Base-by-base conservation (phyloP, 257 asterid species). In the Solanum tarapatanum region DNA sequence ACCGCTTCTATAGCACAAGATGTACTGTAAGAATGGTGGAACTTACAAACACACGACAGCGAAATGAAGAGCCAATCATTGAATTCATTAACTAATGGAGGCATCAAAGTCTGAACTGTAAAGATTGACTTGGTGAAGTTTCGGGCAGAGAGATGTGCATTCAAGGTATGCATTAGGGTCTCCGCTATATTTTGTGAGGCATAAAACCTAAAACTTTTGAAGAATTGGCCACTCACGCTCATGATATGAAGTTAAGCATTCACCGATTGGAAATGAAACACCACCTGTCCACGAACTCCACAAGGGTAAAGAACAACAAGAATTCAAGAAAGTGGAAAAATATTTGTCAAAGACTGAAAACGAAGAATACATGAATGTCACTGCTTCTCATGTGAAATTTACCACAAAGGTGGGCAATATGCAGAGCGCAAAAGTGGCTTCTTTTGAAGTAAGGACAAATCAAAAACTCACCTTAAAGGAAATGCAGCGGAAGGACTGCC, bases 181-280 rank as follows among this genome's bases (percentile, higher is more conserved):
- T 55, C 4, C n/a, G 1, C n/a, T 55, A 17, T 55, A 2, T 17
- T 55, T 55, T 55, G 10, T 3, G 7, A 17, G n/a, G n/a, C 3
- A 55, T 17, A 51, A 16, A 51, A 19, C 62, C n/a, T 17, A 55
- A 17, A 55, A 55, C 62, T 16, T 55, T 55, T 17, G 62, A 55
- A 55, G 62, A 55, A 55, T 19, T 55, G n/a, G 62, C n/a, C 62
- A 55, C 62, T 55, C n/a, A 21, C n/a, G 10, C n/a, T 55, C 9
- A 55, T 19, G 4, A 17, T 17, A 55, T 17, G 4, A 21, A 55
- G 9, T 55, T 17, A 55, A 55, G 4, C 62, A 55, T 55, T 17
- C 23, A 0, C 21, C 9, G n/a, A 8, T 55, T 6, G n/a, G 10
- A 55, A 55, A 0, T 17, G n/a, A 55, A 55, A 55, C 4, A 21